A percentile compares a stretch with the other conserved stretches of the same genome.
Evolutionary conservation across 2,329 filamentous ascomycete genomes (phyloP).

Genomic region (Fusarium sambucinum): DNA sequence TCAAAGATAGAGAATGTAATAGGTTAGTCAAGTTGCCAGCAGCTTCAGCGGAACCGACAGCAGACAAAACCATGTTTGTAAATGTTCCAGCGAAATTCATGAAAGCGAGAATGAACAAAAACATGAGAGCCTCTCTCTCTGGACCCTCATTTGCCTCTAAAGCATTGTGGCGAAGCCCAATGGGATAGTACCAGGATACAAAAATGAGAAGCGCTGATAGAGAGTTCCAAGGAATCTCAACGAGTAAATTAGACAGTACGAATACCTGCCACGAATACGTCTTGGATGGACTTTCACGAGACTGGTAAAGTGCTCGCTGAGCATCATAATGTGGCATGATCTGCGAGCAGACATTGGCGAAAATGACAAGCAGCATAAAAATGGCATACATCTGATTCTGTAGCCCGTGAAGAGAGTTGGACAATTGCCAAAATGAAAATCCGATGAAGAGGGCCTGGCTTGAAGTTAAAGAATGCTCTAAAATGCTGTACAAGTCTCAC

Average conservation of each 20-base stretch:
- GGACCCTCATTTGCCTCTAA: conserved; percentile 60
- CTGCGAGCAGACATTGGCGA: neutral
- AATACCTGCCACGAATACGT: conserved; percentile 76
- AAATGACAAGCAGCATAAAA: conserved; percentile 65
- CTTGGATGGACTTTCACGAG: conserved; percentile 74
- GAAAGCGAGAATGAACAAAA: conserved; percentile 72
- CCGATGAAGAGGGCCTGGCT: conserved; percentile 58
- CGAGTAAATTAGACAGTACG: conserved; percentile 73
- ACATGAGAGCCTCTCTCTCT: conserved; percentile 72
- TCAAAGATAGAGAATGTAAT: conserved; percentile 71
- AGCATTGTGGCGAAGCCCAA: conserved; percentile 72
- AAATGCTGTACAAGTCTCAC: neutral
- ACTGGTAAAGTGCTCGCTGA: conserved; percentile 76
- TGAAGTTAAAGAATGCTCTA: accelerated
- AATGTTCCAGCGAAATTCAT: conserved; percentile 76
- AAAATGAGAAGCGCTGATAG: conserved; percentile 74
- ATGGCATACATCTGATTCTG: conserved; percentile 79
- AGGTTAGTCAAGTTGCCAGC: conserved; percentile 76
- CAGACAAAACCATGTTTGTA: conserved; percentile 72
- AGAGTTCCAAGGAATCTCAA: conserved; percentile 78
- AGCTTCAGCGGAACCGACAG: conserved; percentile 73
- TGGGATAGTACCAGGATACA: conserved; percentile 77
- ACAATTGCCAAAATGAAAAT: conserved; percentile 74
- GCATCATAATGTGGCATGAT: conserved; percentile 77
- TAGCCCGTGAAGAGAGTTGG: conserved; percentile 69